These are phyloP conservation scores for Clarireedia monteithiana DNA, from an alignment of 2,329 filamentous ascomycete species.

Conservation along the genomic window DNA sequence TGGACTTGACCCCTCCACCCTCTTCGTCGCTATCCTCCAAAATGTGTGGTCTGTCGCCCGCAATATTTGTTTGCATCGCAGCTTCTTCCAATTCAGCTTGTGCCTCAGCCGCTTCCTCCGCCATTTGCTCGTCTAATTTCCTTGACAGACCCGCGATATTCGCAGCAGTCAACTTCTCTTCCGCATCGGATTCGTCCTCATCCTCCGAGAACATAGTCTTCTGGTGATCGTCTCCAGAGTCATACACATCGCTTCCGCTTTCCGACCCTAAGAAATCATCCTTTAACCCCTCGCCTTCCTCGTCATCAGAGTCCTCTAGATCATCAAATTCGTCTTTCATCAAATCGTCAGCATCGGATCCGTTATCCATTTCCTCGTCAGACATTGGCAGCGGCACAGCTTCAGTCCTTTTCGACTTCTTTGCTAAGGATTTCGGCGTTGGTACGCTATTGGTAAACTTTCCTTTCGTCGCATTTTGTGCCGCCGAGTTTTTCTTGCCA, in stretches of 20 bases:
- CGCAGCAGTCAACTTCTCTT: slow-evolving; percentile 86
- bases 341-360: slow-evolving; percentile 40
- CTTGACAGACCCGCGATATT: slow-evolving; percentile 90
- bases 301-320: slow-evolving; percentile 28
- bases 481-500: slow-evolving; percentile 27
- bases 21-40: slow-evolving; percentile 56
- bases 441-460: slow-evolving; percentile 31
- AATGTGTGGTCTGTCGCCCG: slow-evolving; percentile 62
- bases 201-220: slow-evolving; percentile 89
- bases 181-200: slow-evolving; percentile 78
- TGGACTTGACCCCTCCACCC: slow-evolving; percentile 48
- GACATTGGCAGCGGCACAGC: slow-evolving; percentile 36
- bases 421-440: slow-evolving; percentile 30
- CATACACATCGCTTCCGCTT: slow-evolving; percentile 31
- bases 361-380: slow-evolving; percentile 32
- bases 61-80: slow-evolving; percentile 89
- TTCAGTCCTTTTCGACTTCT: slow-evolving; percentile 30
- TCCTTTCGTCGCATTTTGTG: slow-evolving; percentile 26
- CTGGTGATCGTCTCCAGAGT: slow-evolving; percentile 47
- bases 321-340: slow-evolving; percentile 37
- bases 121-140: slow-evolving; percentile 71
- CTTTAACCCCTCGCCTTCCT: slow-evolving; percentile 32
- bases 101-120: slow-evolving; percentile 73
- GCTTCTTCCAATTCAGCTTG: slow-evolving; percentile 79
- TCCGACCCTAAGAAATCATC: slow-evolving; percentile 50